phyloP scores from a whole-genome alignment of 2,329 filamentous ascomycete genomes.

The Neophaeococcomyces mojaviensis region DNA sequence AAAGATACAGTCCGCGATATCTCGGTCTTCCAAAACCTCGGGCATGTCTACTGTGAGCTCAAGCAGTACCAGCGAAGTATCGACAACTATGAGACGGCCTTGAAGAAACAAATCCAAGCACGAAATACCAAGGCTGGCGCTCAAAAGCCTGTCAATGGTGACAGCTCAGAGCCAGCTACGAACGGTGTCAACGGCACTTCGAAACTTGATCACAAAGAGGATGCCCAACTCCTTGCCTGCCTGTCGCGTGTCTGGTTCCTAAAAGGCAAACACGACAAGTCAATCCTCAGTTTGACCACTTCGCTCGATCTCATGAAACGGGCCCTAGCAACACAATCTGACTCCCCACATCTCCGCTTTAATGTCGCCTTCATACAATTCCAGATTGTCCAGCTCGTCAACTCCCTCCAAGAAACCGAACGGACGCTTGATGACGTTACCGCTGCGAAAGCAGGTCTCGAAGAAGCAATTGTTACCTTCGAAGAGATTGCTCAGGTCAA shows the following conservation, averaged over 20 bases:
- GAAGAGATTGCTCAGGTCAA: conserved; percentile 53
- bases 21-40: conserved; percentile 84
- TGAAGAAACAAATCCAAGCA: conserved; percentile 38
- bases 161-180: not conserved
- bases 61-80: conserved; percentile 87
- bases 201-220: conserved; percentile 11
- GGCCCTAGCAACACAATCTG: conserved; percentile 68
- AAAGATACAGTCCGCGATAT: conserved; percentile 83
- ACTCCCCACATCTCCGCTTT: conserved; percentile 88
- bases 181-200: conserved; percentile 6
- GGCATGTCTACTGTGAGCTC: conserved; percentile 84
- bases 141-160: conserved; percentile 1
- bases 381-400: conserved; percentile 76
- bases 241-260: conserved; percentile 82
- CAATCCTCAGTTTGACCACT: conserved; percentile 54
- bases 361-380: conserved; percentile 98
- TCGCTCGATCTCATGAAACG: conserved; percentile 57
- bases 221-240: conserved; percentile 74
- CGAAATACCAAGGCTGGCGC: not conserved
- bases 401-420: conserved; percentile 65
- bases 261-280: conserved; percentile 64
- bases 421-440: conserved; percentile 74
- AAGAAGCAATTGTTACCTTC: conserved; percentile 71
- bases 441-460: conserved; percentile 69
- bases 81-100: conserved; percentile 82